Conservation (phyloP, 1,139 yeast genomes). For the Kodamaea alishanica region DNA sequence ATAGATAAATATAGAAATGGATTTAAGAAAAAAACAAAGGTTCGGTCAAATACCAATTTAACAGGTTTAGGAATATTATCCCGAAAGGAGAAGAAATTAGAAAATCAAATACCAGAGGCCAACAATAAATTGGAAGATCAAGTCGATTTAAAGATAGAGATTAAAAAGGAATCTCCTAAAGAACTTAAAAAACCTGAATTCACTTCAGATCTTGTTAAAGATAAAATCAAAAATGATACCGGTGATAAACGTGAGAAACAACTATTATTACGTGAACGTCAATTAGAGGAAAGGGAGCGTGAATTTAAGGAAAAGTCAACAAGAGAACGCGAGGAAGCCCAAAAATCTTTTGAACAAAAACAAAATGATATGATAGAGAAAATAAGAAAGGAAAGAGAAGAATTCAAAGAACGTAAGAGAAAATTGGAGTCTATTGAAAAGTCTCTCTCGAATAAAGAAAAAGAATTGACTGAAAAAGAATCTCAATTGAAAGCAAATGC, state of each 20-base stretch:
- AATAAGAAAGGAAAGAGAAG: constrained; percentile 24
- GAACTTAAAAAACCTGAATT: constrained; percentile 1
- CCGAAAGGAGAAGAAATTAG: too few relatives aligned
- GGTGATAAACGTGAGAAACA: constrained; percentile 5
- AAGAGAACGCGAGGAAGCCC: constrained; percentile 19
- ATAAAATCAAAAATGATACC: constrained; percentile 3
- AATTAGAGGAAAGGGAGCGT: constrained; percentile 11
- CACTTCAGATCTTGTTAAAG: constrained; percentile 4
- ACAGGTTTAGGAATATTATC: too few relatives aligned
- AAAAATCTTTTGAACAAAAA: constrained; percentile 6
- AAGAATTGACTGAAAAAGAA: constrained; percentile 3
- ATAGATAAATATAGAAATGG: constrained; percentile 14
- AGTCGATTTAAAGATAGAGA: constrained; percentile 1
- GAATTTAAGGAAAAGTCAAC: constrained; percentile 17
- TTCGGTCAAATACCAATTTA: background rate
- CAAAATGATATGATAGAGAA: background rate
- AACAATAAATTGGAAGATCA: background rate
- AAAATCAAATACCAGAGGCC: background rate
- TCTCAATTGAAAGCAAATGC: background rate
- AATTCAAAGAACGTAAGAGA: constrained; percentile 23
- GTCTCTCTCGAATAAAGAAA: constrained; percentile 7
- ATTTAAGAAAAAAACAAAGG: constrained; percentile 6
- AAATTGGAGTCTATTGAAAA: constrained; percentile 18
- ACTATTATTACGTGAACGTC: constrained; percentile 11
- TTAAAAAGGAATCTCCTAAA: background rate